Evolutionary conservation across 1,284 basidiomycete species (phyloP).

Genomic region (Marasmius oreades): DNA sequence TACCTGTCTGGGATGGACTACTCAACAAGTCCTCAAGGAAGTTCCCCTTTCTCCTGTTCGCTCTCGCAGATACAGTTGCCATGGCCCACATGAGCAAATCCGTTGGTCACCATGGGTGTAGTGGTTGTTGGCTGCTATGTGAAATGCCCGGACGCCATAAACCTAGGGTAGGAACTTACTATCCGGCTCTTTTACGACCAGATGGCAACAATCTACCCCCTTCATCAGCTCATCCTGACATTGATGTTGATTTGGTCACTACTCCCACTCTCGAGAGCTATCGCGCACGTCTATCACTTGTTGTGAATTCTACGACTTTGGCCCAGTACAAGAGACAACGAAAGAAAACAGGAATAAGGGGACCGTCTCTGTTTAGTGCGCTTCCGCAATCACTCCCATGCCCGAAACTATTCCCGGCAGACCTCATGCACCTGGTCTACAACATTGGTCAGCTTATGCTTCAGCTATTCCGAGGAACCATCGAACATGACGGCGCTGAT

Average conservation of each 20-base stretch:
- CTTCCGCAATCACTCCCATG: not conserved
- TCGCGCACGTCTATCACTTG: not conserved
- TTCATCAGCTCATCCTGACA: not conserved
- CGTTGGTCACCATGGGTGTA: constrained; percentile 31
- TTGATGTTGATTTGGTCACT: not conserved
- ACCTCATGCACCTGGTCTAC: constrained; percentile 28
- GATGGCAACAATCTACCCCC: not conserved
- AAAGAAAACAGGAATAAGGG: not conserved
- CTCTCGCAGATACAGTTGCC: constrained; percentile 22
- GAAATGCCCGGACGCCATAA: constrained; percentile 11
- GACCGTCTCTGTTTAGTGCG: not conserved
- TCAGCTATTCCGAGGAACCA: constrained; percentile 19
- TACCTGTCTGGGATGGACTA: constrained; percentile 28
- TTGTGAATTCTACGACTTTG: not conserved
- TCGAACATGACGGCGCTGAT: not conserved
- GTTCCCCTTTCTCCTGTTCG: constrained; percentile 15
- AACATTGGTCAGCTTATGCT: constrained; percentile 26
- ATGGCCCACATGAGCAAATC: constrained; percentile 28
- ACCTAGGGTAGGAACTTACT: constrained; percentile 7
- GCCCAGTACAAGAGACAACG: not conserved
- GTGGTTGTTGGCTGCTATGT: constrained; percentile 25
- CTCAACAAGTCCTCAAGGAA: not conserved
- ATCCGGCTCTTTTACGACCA: constrained; percentile 9
- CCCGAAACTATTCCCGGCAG: constrained; percentile 14
- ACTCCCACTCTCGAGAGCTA: not conserved